Evolutionary conservation across 2,329 filamentous ascomycete genomes (phyloP).

Genomic region (Lachnellula hyalina): DNA sequence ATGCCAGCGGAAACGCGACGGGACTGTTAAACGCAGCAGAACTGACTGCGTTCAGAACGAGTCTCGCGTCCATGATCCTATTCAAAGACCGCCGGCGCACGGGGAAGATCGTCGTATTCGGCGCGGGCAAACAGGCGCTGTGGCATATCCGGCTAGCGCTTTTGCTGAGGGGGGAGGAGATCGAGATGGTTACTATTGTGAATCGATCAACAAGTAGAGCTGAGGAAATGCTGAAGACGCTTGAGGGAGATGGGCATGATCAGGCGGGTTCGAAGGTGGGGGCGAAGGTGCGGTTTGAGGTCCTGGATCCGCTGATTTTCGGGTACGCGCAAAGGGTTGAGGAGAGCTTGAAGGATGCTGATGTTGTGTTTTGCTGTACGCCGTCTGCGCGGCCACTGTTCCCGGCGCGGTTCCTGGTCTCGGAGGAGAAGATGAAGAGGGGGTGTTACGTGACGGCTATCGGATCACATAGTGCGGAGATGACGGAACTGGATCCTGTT

Average conservation of each 20-base stretch:
- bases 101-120: slow-evolving; percentile 70
- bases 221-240: neutral
- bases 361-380: slow-evolving; percentile 83
- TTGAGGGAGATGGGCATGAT: neutral
- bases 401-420: slow-evolving; percentile 63
- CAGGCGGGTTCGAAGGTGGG: slow-evolving; percentile 44
- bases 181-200: neutral
- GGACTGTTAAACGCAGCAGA: slow-evolving; percentile 59
- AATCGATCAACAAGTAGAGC: neutral
- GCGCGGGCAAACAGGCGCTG: slow-evolving; percentile 79
- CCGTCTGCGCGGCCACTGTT: slow-evolving; percentile 69
- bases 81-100: slow-evolving; percentile 59
- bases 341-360: slow-evolving; percentile 62
- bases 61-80: slow-evolving; percentile 61
- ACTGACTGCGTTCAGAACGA: slow-evolving; percentile 71
- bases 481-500: slow-evolving; percentile 72
- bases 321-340: slow-evolving; percentile 35
- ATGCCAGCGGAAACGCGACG: slow-evolving; percentile 43
- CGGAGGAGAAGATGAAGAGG: slow-evolving; percentile 61
- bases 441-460: slow-evolving; percentile 65
- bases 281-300: slow-evolving; percentile 66
- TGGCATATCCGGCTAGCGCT: slow-evolving; percentile 84
- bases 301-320: slow-evolving; percentile 60
- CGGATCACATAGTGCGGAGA: slow-evolving; percentile 59
- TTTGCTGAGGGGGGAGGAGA: slow-evolving; percentile 33